A percentile compares a stretch with the other conserved stretches of the same genome.
Conservation (phyloP, 495 filamentous ascomycete genomes). For the Achaetomiella virescens region DNA sequence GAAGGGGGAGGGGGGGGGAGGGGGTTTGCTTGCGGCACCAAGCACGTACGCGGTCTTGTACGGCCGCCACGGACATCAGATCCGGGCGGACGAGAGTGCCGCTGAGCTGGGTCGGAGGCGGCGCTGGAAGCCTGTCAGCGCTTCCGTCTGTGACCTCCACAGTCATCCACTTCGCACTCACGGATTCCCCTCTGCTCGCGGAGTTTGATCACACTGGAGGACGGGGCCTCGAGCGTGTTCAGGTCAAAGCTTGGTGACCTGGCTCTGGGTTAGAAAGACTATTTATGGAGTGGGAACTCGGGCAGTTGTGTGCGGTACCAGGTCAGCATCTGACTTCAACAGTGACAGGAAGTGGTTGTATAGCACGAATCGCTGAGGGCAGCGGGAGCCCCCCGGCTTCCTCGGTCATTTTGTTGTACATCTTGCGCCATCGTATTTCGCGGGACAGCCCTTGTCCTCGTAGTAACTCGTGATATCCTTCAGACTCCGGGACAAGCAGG, state of each 20-base stretch:
- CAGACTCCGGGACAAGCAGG: slow-evolving; percentile 43
- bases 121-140: slow-evolving; percentile 18
- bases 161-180: too few species aligned
- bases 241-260: slow-evolving; percentile 49
- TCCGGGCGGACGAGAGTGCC: slow-evolving; percentile 27
- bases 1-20: background rate
- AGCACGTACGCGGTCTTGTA: slow-evolving; percentile 26
- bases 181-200: slow-evolving; percentile 42
- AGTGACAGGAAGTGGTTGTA: slow-evolving; percentile 48
- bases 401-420: slow-evolving; percentile 48
- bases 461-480: slow-evolving; percentile 47
- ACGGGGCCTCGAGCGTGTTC: slow-evolving; percentile 44
- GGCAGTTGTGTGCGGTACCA: slow-evolving; percentile 36
- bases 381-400: slow-evolving; percentile 43
- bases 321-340: slow-evolving; percentile 42
- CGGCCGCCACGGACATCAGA: slow-evolving; percentile 20
- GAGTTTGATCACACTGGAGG: slow-evolving; percentile 40
- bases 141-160: too few species aligned
- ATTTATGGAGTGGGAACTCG: background rate
- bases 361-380: slow-evolving; percentile 45
- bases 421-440: slow-evolving; percentile 45
- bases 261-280: slow-evolving; percentile 11
- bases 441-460: slow-evolving; percentile 42
- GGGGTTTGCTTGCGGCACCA: too few species aligned
- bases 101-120: slow-evolving; percentile 19